Percentiles rank a stretch among this genome's conserved stretches.
phyloP scores from a whole-genome alignment of 495 filamentous ascomycete genomes.

The Hypoxylon fuscum region DNA sequence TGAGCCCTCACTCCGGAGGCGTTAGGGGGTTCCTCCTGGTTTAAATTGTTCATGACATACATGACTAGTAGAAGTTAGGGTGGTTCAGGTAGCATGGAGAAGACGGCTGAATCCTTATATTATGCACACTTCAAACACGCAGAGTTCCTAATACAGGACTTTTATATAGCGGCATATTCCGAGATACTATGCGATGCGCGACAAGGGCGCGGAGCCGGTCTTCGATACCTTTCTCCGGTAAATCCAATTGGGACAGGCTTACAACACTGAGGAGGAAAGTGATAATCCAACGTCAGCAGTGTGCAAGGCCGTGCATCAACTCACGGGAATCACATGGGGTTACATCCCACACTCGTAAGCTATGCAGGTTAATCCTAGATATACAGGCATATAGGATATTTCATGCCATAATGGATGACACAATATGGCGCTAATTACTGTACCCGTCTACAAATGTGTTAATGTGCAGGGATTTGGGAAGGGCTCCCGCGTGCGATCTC shows the following conservation, averaged over 20 bases:
- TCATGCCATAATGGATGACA: not conserved
- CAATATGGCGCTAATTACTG: not conserved
- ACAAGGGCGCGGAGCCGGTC: not conserved
- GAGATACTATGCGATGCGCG: not conserved
- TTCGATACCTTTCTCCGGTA: not conserved
- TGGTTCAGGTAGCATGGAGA: not conserved
- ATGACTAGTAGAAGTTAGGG: not conserved
- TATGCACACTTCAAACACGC: not conserved
- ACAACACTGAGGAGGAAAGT: not conserved
- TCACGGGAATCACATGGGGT: not conserved
- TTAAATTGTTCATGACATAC: not conserved
- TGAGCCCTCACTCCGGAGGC: not conserved
- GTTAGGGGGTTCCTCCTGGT: not conserved
- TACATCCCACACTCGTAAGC: not conserved
- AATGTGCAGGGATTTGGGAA: no score
- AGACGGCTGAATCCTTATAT: not conserved
- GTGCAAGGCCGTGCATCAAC: not conserved
- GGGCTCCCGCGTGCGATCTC: no score
- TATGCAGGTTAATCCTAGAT: not conserved
- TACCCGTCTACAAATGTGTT: no score
- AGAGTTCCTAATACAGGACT: not conserved
- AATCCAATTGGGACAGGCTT: not conserved
- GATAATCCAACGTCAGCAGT: not conserved
- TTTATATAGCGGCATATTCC: not conserved
- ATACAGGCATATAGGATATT: not conserved